These are phyloP conservation scores for Onygena corvina DNA, from an alignment of 2,329 filamentous ascomycete species.

Conservation along the genomic window DNA sequence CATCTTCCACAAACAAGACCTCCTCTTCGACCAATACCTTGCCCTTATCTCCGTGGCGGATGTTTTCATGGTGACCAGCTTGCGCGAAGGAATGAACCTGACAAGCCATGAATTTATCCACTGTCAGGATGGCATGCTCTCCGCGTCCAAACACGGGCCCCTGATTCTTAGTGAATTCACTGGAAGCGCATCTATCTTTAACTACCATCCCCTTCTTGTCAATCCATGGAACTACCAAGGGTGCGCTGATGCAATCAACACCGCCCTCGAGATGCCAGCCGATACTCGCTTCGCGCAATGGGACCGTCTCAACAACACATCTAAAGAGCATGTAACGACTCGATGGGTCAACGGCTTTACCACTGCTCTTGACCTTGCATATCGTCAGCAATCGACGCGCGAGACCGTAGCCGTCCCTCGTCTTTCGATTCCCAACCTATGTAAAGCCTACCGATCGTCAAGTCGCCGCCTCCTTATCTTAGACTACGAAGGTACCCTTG, in stretches of 20 bases:
- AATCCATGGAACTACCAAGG: constrained; percentile 93
- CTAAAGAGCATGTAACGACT: constrained; percentile 69
- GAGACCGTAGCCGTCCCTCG: constrained; percentile 80
- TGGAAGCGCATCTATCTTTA: constrained; percentile 76
- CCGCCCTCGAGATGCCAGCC: constrained; percentile 65
- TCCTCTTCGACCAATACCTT: constrained; percentile 85
- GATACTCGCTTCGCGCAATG: constrained; percentile 65
- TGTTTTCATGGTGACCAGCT: constrained; percentile 83
- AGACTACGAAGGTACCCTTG: constrained; percentile 86
- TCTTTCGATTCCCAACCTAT: constrained; percentile 55
- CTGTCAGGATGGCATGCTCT: constrained; percentile 71
- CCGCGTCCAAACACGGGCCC: constrained; percentile 69
- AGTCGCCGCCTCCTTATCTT: constrained; percentile 69
- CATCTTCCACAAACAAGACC: constrained; percentile 89
- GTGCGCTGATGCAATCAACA: constrained; percentile 74
- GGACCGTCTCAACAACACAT: constrained; percentile 58
- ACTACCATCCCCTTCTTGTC: constrained; percentile 65
- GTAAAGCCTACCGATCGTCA: constrained; percentile 53
- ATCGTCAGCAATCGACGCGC: constrained; percentile 72
- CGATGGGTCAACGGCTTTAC: constrained; percentile 75
- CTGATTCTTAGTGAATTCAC: constrained; percentile 93
- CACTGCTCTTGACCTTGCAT: constrained; percentile 57
- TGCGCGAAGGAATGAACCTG: constrained; percentile 94
- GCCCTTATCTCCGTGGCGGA: constrained; percentile 82
- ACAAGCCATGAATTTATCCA: constrained; percentile 90